These are phyloP conservation scores for Capronia americana DNA, from an alignment of 2,329 filamentous ascomycete species.

Conservation along the genomic window DNA sequence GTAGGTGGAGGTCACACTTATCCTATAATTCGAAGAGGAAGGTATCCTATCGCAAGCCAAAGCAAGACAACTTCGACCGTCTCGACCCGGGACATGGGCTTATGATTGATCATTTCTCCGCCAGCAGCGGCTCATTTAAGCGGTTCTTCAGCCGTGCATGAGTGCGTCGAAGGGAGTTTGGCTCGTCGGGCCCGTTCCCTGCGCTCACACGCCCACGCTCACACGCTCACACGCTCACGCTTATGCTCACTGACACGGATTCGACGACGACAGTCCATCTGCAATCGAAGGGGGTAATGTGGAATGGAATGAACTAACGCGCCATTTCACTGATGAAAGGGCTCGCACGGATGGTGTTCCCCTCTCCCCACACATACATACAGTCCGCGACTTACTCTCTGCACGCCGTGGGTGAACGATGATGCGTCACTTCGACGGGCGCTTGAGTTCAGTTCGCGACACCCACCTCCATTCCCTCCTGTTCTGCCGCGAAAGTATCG, in stretches of 20 bases:
- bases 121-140: background rate
- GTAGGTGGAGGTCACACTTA: too few species aligned
- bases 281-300: too few species aligned
- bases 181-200: background rate
- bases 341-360: too few species aligned
- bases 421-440: background rate
- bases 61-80: too few species aligned
- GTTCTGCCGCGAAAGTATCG: background rate
- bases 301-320: background rate
- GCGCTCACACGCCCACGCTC: too few species aligned
- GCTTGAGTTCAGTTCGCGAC: background rate
- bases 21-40: too few species aligned
- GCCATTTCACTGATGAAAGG: background rate
- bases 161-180: background rate
- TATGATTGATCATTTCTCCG: conserved; percentile 11
- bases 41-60: too few species aligned
- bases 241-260: too few species aligned
- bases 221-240: too few species aligned
- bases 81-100: too few species aligned
- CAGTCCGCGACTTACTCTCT: too few species aligned
- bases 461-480: background rate
- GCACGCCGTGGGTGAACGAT: background rate
- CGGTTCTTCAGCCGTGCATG: background rate
- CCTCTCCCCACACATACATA: too few species aligned
- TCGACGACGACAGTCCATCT: background rate